phyloP scores from a whole-genome alignment of 2,329 filamentous ascomycete genomes.

The Pseudogymnoascus sp. region DNA sequence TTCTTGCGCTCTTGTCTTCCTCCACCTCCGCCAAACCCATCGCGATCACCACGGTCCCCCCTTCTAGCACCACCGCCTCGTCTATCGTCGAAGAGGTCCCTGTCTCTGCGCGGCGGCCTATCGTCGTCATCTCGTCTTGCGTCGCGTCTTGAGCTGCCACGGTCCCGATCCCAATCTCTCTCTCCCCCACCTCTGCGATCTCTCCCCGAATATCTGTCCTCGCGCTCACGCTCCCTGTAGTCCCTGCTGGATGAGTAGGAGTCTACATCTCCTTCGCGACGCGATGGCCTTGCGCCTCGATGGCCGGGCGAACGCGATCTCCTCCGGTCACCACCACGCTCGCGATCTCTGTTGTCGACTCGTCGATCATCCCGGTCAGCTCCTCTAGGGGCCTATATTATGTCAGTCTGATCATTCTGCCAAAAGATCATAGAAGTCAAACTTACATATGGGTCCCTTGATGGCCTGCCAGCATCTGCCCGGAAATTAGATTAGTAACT shows the following conservation, averaged over 20 bases:
- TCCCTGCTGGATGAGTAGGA: constrained; percentile 88
- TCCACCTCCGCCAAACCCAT: constrained; percentile 35
- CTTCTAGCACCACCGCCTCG: constrained; percentile 40
- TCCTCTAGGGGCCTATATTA: constrained; percentile 16
- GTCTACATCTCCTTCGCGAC: constrained; percentile 70
- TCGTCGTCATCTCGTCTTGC: constrained; percentile 60
- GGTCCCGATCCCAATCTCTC: constrained; percentile 69
- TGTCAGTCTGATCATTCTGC: constrained; percentile 21
- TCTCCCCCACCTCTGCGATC: constrained; percentile 54
- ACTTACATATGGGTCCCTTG: constrained; percentile 46
- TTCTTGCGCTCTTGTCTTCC: constrained; percentile 42
- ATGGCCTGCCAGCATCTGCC: constrained; percentile 40
- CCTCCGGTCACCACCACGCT: constrained; percentile 51
- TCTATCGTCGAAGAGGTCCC: constrained; percentile 56
- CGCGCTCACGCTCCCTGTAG: constrained; percentile 86
- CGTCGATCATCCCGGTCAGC: constrained; percentile 30
- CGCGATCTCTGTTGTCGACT: constrained; percentile 37
- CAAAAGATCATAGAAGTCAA: constrained; percentile 2
- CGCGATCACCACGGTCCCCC: constrained; percentile 30
- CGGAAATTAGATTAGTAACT: constrained; percentile 31
- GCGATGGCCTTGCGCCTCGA: constrained; percentile 51
- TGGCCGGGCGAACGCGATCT: constrained; percentile 83
- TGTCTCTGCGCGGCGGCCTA: constrained; percentile 41
- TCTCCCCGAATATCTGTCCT: constrained; percentile 77
- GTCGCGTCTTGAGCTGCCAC: constrained; percentile 52